phyloP scores from a whole-genome alignment of 2,329 filamentous ascomycete genomes.

The Nemania sp. region DNA sequence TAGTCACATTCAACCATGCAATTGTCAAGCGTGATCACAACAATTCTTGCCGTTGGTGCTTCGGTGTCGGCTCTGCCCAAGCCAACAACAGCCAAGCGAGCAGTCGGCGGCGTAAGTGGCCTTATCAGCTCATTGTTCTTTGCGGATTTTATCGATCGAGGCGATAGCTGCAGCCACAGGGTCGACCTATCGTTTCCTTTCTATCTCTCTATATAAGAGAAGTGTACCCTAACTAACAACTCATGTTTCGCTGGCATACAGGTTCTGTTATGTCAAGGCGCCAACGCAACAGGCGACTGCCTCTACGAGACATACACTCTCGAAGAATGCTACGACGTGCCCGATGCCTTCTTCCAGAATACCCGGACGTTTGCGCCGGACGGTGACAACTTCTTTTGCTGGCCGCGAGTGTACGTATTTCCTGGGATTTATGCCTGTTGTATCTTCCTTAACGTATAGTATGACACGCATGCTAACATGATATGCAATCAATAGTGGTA shows the following conservation, averaged over 20 bases:
- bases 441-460: too few species aligned
- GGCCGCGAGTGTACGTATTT: slow-evolving; percentile 43
- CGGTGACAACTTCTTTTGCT: slow-evolving; percentile 53
- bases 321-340: slow-evolving; percentile 51
- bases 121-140: background rate
- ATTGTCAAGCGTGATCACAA: slow-evolving; percentile 29
- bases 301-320: slow-evolving; percentile 48
- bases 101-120: slow-evolving; percentile 51
- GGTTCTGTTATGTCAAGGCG: slow-evolving; percentile 55
- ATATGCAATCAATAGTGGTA: slow-evolving; percentile 31
- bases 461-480: background rate
- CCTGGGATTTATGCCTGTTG: too few species aligned
- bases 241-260: slow-evolving; percentile 29
- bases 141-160: background rate
- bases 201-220: too few species aligned
- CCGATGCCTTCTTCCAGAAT: slow-evolving; percentile 46
- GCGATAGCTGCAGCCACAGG: background rate
- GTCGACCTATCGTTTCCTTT: background rate
- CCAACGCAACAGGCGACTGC: slow-evolving; percentile 54
- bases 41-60: slow-evolving; percentile 30
- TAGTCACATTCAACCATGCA: slow-evolving; percentile 31
- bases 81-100: slow-evolving; percentile 44
- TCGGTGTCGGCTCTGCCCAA: slow-evolving; percentile 32
- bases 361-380: slow-evolving; percentile 55
- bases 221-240: slow-evolving; percentile 2